Conservation (phyloP, 2,329 filamentous ascomycete genomes). For the Ophiocordyceps camponoti-saundersi region DNA sequence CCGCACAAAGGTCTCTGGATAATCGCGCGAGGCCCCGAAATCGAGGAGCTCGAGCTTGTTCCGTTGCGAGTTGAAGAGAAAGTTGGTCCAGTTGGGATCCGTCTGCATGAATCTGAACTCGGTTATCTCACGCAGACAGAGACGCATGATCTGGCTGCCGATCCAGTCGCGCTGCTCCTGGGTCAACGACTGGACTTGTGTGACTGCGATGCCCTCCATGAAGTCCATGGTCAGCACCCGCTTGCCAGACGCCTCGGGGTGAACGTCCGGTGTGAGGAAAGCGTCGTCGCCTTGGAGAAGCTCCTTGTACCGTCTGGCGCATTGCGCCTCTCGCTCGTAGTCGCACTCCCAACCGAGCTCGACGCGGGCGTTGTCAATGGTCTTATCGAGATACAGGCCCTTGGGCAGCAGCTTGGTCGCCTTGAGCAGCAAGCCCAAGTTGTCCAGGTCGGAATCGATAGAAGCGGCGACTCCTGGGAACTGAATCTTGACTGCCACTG, state of each 20-base stretch:
- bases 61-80: constrained; percentile 63
- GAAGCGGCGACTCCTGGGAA: constrained; percentile 92
- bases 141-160: constrained; percentile 77
- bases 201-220: constrained; percentile 74
- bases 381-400: constrained; percentile 89
- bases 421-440: constrained; percentile 76
- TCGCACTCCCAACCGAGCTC: constrained; percentile 97
- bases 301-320: constrained; percentile 56
- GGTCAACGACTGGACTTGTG: constrained; percentile 56
- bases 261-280: constrained; percentile 67
- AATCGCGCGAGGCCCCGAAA: constrained; percentile 85
- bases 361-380: constrained; percentile 81
- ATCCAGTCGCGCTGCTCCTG: constrained; percentile 91
- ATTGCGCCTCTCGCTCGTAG: constrained; percentile 76
- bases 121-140: constrained; percentile 82
- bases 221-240: constrained; percentile 89
- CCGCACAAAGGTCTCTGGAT: constrained; percentile 59
- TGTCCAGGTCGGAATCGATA: constrained; percentile 92
- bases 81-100: constrained; percentile 99
- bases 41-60: constrained; percentile 78
- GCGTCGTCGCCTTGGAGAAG: constrained; percentile 54
- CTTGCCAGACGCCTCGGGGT: constrained; percentile 62
- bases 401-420: constrained; percentile 81
- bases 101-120: constrained; percentile 99
- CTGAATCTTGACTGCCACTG: constrained; percentile 90